Evolutionary conservation across 1,284 basidiomycete species (phyloP), one percentile per base, ranked within the genome.

Genomic region (Naganishia cerealis): DNA sequence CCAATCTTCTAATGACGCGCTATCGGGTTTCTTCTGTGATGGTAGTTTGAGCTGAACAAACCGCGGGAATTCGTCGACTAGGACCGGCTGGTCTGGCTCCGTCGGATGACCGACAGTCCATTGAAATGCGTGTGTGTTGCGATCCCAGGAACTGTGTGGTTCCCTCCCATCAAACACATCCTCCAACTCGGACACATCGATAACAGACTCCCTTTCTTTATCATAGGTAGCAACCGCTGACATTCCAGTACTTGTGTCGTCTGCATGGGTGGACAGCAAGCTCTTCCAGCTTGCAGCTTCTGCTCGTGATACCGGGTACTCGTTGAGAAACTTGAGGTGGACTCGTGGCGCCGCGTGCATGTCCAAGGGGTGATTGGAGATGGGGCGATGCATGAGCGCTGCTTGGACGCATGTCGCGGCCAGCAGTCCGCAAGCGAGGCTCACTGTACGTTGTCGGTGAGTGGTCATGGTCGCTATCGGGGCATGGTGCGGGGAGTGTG

Each of bases 311-410:
- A 94, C 79, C n/a, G 92, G 91, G 18, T 88, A 85, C 69, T 87
- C 85, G 76, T 91, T 90, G 73, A 94, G 85, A 79, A 91, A 94
- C 55, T 87, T 82, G 72, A 94, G 87, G 61, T 87, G 85, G 78
- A 87, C 91, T 78, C 94, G 94, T 66, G 92, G 92, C 77, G 88
- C 91, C 0, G 91, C 88, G 76, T 87, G 86, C 16, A 88, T 83
- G 75, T 94, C 92, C 21, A 43, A 38, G 18, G 69, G 69, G 43
- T 57, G 58, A 21, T 61, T 39, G 16, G 66, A 55, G 38, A 70
- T 53, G 1, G 69, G 69, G 18, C 66, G 69, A 21, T 67, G 69
- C 50, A 56, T 54, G 16, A 70, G 63, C 10, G 61, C 54, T 13
- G 58, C 52, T 21, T 54, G 42, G 21, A 55, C 50, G 57, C 24